phyloP scores from a whole-genome alignment of 305 asterid species.

The Ruellia speciosa region DNA sequence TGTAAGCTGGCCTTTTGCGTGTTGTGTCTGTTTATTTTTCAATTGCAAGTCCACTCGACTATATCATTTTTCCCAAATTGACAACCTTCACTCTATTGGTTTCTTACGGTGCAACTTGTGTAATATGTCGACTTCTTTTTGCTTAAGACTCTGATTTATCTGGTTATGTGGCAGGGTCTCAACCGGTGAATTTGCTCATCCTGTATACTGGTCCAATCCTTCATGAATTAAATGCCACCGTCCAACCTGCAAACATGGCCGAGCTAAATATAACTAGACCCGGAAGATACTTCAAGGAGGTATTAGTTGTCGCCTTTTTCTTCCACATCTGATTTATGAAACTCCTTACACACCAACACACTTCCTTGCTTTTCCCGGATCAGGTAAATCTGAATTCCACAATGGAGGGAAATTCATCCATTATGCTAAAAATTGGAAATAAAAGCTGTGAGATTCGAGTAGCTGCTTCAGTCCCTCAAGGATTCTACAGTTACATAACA shows the following conservation, averaged over 20 bases:
- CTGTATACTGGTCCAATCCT: slow-evolving; percentile 24
- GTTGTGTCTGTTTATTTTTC: no score
- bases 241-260: slow-evolving; percentile 22
- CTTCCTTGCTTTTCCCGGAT: slow-evolving; percentile 12
- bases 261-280: slow-evolving; percentile 18
- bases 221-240: slow-evolving; percentile 16
- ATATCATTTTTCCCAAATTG: no score
- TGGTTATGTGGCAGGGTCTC: slow-evolving; percentile 22
- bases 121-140: no score
- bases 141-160: not conserved
- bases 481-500: slow-evolving; percentile 22
- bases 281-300: slow-evolving; percentile 42
- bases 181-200: slow-evolving; percentile 25
- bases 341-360: not conserved
- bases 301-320: slow-evolving; percentile 16
- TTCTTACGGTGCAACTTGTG: no score
- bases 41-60: no score
- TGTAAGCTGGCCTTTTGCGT: no score
- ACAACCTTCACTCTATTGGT: no score
- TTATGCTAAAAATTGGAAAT: slow-evolving; percentile 28
- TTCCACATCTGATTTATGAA: not conserved
- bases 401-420: slow-evolving; percentile 29
- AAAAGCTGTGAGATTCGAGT: slow-evolving; percentile 34
- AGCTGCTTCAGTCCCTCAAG: slow-evolving; percentile 25
- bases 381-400: slow-evolving; percentile 44